A percentile compares a stretch with the other conserved stretches of the same genome.
Evolutionary conservation across 2,329 filamentous ascomycete genomes (phyloP).

Genomic region (Huntiella savannae): DNA sequence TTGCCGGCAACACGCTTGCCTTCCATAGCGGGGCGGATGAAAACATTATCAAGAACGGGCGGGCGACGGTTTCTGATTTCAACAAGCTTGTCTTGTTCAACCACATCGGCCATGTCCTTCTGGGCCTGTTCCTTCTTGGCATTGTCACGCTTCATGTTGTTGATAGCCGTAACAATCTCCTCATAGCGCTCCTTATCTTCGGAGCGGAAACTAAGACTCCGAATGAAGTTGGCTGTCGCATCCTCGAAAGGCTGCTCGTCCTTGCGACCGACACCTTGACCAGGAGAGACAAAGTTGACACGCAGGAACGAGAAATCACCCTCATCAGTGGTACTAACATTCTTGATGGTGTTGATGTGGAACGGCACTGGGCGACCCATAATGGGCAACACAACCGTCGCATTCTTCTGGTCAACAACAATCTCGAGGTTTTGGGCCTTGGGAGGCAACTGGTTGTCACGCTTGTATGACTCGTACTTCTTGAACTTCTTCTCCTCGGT

Average conservation of each 20-base stretch:
- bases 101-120: slow-evolving; percentile 98
- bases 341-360: slow-evolving; percentile 96
- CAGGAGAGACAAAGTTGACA: slow-evolving; percentile 93
- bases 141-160: slow-evolving; percentile 84
- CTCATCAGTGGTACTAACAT: slow-evolving; percentile 93
- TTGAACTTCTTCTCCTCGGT: slow-evolving; percentile 97
- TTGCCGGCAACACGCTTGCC: slow-evolving; percentile 92
- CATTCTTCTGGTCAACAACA: slow-evolving; percentile 76
- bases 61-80: slow-evolving; percentile 90
- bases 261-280: slow-evolving; percentile 89
- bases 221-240: slow-evolving; percentile 81
- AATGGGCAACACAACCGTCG: slow-evolving; percentile 79
- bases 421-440: slow-evolving; percentile 74
- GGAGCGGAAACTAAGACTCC: slow-evolving; percentile 87
- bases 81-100: slow-evolving; percentile 92
- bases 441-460: slow-evolving; percentile 78
- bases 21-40: slow-evolving; percentile 85
- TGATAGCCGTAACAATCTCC: slow-evolving; percentile 82
- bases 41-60: slow-evolving; percentile 79
- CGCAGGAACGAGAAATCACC: slow-evolving; percentile 84
- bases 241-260: slow-evolving; percentile 98
- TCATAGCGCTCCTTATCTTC: slow-evolving; percentile 75
- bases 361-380: slow-evolving; percentile 96
- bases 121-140: slow-evolving; percentile 92
- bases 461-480: slow-evolving; percentile 96